Conservation (phyloP, 768 basidiomycete genomes). For the Cystobasidium tubakii region DNA sequence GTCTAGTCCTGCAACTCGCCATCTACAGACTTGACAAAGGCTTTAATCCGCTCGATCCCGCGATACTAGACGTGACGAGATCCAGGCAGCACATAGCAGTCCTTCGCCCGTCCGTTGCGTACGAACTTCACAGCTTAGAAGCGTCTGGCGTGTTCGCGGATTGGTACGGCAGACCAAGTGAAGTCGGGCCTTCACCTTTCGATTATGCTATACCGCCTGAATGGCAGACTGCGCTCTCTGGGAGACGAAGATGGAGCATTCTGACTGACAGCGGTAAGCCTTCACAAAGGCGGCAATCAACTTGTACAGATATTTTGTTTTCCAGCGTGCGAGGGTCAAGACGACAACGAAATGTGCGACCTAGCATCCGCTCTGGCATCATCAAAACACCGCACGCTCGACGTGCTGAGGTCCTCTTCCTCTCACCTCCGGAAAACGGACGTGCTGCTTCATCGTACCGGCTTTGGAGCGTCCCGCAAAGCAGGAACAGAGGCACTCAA, state of each 20-base stretch:
- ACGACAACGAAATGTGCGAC: not conserved
- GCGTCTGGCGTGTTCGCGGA: constrained; percentile 6
- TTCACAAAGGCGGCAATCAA: not conserved
- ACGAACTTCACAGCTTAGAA: constrained; percentile 3
- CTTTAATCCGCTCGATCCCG: not conserved
- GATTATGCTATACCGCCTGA: constrained; percentile 25
- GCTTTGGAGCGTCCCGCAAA: no score
- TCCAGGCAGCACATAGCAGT: not conserved
- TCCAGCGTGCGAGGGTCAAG: not conserved
- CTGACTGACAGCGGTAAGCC: not conserved
- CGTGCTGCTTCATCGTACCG: not conserved
- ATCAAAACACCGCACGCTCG: not conserved
- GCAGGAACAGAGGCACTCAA: not conserved
- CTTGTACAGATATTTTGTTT: not conserved
- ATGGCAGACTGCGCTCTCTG: not conserved
- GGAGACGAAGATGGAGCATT: not conserved
- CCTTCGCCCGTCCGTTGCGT: constrained; percentile 5
- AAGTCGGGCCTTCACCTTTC: constrained; percentile 26
- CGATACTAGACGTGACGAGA: constrained; percentile 8
- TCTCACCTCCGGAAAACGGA: not conserved
- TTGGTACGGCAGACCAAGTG: constrained; percentile 22
- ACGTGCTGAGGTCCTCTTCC: not conserved
- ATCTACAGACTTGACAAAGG: not conserved
- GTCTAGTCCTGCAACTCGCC: not conserved
- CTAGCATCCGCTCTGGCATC: not conserved